These are phyloP conservation scores for Geosmithia flava DNA, from an alignment of 2,329 filamentous ascomycete genomes.

Conservation along the genomic window DNA sequence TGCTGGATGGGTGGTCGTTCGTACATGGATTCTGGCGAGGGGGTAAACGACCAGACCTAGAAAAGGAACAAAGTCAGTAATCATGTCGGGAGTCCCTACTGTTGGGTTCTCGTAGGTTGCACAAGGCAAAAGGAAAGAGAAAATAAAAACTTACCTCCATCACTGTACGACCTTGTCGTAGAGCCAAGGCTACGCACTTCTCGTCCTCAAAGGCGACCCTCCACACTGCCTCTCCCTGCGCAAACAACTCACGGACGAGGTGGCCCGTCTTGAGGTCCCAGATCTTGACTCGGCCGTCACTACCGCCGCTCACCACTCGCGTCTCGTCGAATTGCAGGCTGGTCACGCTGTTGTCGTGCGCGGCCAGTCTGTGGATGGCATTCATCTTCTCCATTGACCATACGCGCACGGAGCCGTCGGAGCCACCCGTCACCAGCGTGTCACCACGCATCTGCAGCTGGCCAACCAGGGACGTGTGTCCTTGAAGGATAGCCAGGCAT, in stretches of 20 bases:
- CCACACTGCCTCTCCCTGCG: conserved; percentile 92
- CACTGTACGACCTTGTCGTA: conserved; percentile 71
- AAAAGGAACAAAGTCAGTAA: conserved; percentile 2
- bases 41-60: conserved; percentile 91
- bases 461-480: conserved; percentile 91
- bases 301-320: conserved; percentile 88
- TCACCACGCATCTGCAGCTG: conserved; percentile 93
- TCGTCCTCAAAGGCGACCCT: conserved; percentile 96
- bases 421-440: conserved; percentile 89
- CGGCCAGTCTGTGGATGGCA: conserved; percentile 86
- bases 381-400: conserved; percentile 89
- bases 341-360: conserved; percentile 96
- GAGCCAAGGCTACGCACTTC: conserved; percentile 92
- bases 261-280: conserved; percentile 93
- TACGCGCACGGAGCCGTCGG: conserved; percentile 88
- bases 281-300: conserved; percentile 95
- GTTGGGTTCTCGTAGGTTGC: too few relatives aligned
- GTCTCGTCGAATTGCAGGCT: conserved; percentile 96
- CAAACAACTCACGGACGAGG: conserved; percentile 80
- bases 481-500: conserved; percentile 85
- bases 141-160: conserved; percentile 71
- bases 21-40: conserved; percentile 56
- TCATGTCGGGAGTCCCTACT: background rate
- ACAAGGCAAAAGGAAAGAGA: too few relatives aligned
- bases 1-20: conserved; percentile 40